These are phyloP conservation scores for Coemansia sp. DNA, from an alignment of 192 early-diverging fungal species.

Conservation along the genomic window DNA sequence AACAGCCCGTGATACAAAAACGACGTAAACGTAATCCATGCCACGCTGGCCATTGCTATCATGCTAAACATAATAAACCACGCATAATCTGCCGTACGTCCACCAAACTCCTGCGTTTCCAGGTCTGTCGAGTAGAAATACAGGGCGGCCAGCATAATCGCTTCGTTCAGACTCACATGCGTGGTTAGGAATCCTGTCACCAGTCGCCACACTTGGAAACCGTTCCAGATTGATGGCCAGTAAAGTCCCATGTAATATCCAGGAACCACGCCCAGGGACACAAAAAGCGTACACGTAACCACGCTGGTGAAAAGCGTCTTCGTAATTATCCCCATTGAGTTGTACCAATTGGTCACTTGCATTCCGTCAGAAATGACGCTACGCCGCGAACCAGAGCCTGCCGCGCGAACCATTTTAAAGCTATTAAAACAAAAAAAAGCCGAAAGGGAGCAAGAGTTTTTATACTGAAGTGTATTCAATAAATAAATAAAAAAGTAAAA, in stretches of 20 bases:
- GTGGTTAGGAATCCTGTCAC: conserved; percentile 68
- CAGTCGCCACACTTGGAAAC: conserved; percentile 78
- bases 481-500: neutral
- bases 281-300: conserved; percentile 12
- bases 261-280: conserved; percentile 11
- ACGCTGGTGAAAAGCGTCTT: neutral
- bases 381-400: neutral
- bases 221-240: conserved; percentile 58
- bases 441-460: no score
- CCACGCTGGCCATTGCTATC: conserved; percentile 12
- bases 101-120: conserved; percentile 66
- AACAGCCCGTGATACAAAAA: conserved; percentile 58
- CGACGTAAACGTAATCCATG: conserved; percentile 31
- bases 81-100: conserved; percentile 77
- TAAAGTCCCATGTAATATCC: conserved; percentile 52
- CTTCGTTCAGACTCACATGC: conserved; percentile 57
- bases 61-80: conserved; percentile 70
- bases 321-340: neutral
- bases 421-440: no score
- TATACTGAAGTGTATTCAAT: no score
- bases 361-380: conserved; percentile 6
- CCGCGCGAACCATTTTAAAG: conserved; percentile 6
- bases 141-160: conserved; percentile 75
- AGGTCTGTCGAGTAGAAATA: conserved; percentile 72
- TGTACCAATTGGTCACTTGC: neutral